A percentile compares a stretch with the other conserved stretches of the same genome.
Evolutionary conservation across 1,139 yeast genomes (phyloP).

Genomic region (Barnettozyma hawaiiensis): DNA sequence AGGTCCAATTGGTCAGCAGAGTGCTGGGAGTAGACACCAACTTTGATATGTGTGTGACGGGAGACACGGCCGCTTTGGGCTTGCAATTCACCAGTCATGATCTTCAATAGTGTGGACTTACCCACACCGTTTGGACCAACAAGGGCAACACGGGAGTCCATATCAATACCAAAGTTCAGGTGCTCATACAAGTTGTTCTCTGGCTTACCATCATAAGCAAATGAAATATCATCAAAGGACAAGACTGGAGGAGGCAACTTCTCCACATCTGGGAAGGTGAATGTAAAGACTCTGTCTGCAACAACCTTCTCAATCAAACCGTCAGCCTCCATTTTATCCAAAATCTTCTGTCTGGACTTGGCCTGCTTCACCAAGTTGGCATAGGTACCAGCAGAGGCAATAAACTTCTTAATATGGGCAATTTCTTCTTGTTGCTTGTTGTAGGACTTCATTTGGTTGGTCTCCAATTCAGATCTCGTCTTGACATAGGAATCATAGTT

Average conservation of each 20-base stretch:
- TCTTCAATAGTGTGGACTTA: slow-evolving; percentile 89
- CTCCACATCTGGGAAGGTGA: slow-evolving; percentile 93
- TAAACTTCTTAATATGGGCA: slow-evolving; percentile 94
- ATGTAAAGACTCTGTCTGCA: slow-evolving; percentile 87
- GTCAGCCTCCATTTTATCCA: slow-evolving; percentile 99
- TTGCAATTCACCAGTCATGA: slow-evolving; percentile 90
- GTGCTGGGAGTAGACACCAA: slow-evolving; percentile 98
- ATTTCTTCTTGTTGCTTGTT: slow-evolving; percentile 98
- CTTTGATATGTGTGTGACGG: slow-evolving; percentile 93
- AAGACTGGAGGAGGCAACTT: slow-evolving; percentile 98
- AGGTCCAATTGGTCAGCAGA: slow-evolving; percentile 97
- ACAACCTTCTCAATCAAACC: slow-evolving; percentile 93
- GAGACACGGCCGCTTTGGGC: slow-evolving; percentile 95
- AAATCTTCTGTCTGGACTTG: slow-evolving; percentile 96
- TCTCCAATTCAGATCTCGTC: slow-evolving; percentile 90
- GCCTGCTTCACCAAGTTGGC: slow-evolving; percentile 99
- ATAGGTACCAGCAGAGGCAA: slow-evolving; percentile 99
- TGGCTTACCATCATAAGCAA: slow-evolving; percentile 80
- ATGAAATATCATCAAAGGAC: slow-evolving; percentile 92
- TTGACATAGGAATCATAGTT: slow-evolving; percentile 95
- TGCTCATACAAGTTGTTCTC: slow-evolving; percentile 88
- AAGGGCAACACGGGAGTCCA: slow-evolving; percentile 97
- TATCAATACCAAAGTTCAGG: slow-evolving; percentile 96
- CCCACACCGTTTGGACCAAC: slow-evolving; percentile 99
- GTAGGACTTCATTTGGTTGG: slow-evolving; percentile 97